Evolutionary conservation across 306 rosid species (phyloP).

Genomic region (Sphenostylis stenocarpa): DNA sequence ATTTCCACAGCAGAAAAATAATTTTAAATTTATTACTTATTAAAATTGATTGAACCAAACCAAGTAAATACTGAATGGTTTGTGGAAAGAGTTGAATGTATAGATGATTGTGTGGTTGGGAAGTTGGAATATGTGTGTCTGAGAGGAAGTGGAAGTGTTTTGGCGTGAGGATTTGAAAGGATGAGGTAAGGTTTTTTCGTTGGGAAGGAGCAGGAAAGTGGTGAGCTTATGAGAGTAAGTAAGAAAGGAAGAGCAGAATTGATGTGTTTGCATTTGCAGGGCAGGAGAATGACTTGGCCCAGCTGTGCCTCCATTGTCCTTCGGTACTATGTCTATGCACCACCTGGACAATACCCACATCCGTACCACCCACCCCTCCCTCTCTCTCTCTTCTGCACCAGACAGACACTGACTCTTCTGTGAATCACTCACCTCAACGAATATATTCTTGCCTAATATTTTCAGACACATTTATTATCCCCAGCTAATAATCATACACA

Average conservation of each 20-base stretch:
- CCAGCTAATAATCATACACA: constrained; percentile 3
- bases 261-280: too few relatives aligned
- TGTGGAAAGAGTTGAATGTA: too few relatives aligned
- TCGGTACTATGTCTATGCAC: constrained; percentile 17
- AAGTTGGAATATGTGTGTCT: background rate
- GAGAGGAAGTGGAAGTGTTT: background rate
- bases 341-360: constrained; percentile 36
- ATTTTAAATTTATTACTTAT: too few relatives aligned
- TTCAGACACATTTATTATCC: constrained; percentile 45
- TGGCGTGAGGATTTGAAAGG: background rate
- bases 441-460: constrained; percentile 45
- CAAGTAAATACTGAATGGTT: too few relatives aligned
- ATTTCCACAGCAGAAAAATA: too few relatives aligned
- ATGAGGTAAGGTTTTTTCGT: background rate
- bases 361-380: too few relatives aligned
- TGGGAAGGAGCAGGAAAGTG: background rate
- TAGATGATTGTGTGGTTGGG: background rate
- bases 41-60: too few relatives aligned
- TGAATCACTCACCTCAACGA: constrained; percentile 47
- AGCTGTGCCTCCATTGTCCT: constrained; percentile 37
- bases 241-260: too few relatives aligned
- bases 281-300: constrained; percentile 31
- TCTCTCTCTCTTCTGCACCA: constrained; percentile 29
- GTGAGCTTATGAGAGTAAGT: too few relatives aligned
- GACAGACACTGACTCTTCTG: constrained; percentile 39